A percentile compares a stretch with the other conserved stretches of the same genome.
Evolutionary conservation across 345 rosid genomes (phyloP).

Genomic region (Arabis hirsuta): DNA sequence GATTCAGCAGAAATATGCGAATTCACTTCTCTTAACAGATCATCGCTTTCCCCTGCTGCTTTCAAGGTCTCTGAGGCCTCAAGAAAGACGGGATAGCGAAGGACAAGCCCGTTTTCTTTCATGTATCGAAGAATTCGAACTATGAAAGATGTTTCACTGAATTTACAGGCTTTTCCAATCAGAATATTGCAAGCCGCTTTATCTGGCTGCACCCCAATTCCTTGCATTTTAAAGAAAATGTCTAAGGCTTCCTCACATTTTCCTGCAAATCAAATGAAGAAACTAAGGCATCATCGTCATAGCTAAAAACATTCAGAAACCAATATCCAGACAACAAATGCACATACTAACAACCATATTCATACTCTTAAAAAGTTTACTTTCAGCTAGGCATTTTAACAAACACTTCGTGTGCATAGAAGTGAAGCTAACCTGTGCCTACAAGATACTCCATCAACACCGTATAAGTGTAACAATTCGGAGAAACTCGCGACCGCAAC

Average conservation of each 20-base stretch:
- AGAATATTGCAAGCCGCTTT: constrained; percentile 90
- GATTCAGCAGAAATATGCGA: constrained; percentile 60
- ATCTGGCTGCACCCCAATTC: constrained; percentile 76
- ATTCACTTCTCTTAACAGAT: constrained; percentile 67
- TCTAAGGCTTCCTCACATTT: constrained; percentile 69
- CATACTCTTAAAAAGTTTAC: neutral
- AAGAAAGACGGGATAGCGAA: constrained; percentile 68
- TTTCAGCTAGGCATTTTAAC: constrained; percentile 44
- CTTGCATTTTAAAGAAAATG: constrained; percentile 81
- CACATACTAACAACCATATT: neutral
- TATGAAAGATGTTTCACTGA: constrained; percentile 54
- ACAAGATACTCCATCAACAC: constrained; percentile 78
- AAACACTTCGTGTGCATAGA: constrained; percentile 45
- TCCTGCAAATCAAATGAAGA: constrained; percentile 50
- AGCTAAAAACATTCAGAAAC: constrained; percentile 17
- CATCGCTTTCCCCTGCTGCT: constrained; percentile 56
- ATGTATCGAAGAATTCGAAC: constrained; percentile 59
- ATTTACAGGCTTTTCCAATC: constrained; percentile 69
- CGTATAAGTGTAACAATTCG: constrained; percentile 83
- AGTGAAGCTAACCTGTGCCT: constrained; percentile 52
- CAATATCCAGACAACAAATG: neutral
- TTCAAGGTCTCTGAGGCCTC: constrained; percentile 59
- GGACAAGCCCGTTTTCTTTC: constrained; percentile 61
- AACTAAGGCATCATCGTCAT: constrained; percentile 21
- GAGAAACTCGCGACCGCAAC: constrained; percentile 60